These are phyloP conservation scores for Plasmodium inui DNA, from an alignment of 169 alveolate genomes.

Conservation along the genomic window DNA sequence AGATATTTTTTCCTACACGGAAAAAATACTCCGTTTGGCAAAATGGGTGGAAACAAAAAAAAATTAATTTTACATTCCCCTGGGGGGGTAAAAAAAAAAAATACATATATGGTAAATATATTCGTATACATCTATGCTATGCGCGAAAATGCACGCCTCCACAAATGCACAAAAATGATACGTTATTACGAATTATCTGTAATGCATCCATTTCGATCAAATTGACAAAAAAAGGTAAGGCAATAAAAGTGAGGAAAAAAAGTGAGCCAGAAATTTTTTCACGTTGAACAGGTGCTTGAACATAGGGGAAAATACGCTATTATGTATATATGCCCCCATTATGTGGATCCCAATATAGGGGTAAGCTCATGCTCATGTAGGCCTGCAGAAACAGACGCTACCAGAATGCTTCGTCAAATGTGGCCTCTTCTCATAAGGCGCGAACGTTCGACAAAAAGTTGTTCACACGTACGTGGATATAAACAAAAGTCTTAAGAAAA, in stretches of 20 bases:
- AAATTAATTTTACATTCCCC: not conserved
- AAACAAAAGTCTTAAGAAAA: not conserved
- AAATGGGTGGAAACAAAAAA: not conserved
- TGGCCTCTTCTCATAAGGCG: not conserved
- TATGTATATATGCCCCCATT: not conserved
- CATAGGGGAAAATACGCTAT: constrained; percentile 3
- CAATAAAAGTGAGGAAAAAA: not conserved
- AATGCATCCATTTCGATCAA: not conserved
- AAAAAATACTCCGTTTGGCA: not conserved
- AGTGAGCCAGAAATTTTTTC: too few species aligned
- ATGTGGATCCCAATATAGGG: not conserved
- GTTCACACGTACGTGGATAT: not conserved
- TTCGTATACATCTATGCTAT: not conserved
- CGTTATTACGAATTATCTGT: not conserved
- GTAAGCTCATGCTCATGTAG: not conserved
- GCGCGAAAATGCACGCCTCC: not conserved
- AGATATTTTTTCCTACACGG: not conserved
- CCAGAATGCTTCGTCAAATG: not conserved
- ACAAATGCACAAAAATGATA: not conserved
- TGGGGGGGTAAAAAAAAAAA: not conserved
- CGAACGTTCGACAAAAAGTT: not conserved
- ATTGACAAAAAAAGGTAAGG: not conserved
- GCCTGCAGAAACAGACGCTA: not conserved
- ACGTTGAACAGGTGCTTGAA: not conserved
- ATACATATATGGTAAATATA: not conserved